phyloP scores from a whole-genome alignment of 805 yeast species.

The Kregervanrija delftensis region DNA sequence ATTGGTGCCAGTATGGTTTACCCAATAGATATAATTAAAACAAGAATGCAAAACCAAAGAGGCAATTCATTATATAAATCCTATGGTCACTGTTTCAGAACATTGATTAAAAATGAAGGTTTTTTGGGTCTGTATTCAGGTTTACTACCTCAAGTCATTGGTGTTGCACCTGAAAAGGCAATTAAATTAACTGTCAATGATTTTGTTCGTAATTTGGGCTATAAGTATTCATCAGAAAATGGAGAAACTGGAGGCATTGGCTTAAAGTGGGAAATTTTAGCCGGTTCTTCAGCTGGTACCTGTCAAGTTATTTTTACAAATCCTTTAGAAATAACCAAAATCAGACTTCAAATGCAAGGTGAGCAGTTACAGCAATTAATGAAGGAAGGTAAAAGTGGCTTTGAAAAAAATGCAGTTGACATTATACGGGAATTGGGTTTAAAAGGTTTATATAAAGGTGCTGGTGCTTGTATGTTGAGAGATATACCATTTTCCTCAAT shows the following conservation, averaged over 20 bases:
- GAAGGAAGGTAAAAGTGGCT: conserved; percentile 20
- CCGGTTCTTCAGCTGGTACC: conserved; percentile 94
- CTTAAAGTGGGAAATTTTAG: conserved; percentile 60
- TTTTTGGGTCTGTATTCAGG: conserved; percentile 85
- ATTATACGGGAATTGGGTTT: conserved; percentile 77
- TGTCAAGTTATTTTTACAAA: conserved; percentile 95
- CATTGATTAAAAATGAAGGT: conserved; percentile 75
- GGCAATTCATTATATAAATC: conserved; percentile 63
- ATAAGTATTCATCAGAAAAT: conserved; percentile 31
- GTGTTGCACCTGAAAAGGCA: conserved; percentile 98
- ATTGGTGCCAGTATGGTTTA: conserved; percentile 97
- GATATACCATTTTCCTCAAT: conserved; percentile 97
- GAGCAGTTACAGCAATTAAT: conserved; percentile 40
- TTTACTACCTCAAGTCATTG: conserved; percentile 86
- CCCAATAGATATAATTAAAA: conserved; percentile 93
- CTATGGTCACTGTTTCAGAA: conserved; percentile 79
- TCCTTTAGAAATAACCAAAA: conserved; percentile 93
- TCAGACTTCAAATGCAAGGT: conserved; percentile 91
- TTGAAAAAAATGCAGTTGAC: conserved; percentile 53
- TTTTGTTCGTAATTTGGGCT: conserved; percentile 66
- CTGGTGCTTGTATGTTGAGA: conserved; percentile 81
- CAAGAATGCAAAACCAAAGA: conserved; percentile 96
- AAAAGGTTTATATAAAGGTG: conserved; percentile 85
- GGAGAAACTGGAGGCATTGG: conserved; percentile 39
- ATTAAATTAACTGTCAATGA: conserved; percentile 94